A percentile compares a stretch with the other conserved stretches of the same genome.
These are phyloP conservation scores for Darksidea phi DNA, from an alignment of 495 filamentous ascomycete species.

Conservation along the genomic window DNA sequence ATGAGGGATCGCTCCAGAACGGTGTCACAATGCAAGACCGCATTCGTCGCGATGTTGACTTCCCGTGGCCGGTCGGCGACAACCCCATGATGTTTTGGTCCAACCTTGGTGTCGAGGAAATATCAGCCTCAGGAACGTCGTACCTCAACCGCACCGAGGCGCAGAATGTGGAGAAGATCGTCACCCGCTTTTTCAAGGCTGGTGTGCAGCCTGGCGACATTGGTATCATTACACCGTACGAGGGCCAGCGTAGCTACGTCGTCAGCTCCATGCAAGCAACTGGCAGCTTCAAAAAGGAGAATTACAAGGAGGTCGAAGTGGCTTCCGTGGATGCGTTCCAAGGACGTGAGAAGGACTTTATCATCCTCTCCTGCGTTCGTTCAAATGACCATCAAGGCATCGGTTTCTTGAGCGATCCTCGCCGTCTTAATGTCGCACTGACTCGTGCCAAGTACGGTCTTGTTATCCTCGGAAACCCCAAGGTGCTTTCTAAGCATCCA, in stretches of 20 bases:
- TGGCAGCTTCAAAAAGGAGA: slow-evolving; percentile 95
- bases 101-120: slow-evolving; percentile 95
- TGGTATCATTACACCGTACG: slow-evolving; percentile 98
- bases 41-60: slow-evolving; percentile 90
- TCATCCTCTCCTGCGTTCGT: slow-evolving; percentile 95
- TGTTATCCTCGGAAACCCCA: slow-evolving; percentile 96
- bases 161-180: slow-evolving; percentile 95
- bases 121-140: slow-evolving; percentile 94
- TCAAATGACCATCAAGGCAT: slow-evolving; percentile 99
- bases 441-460: slow-evolving; percentile 95
- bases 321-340: slow-evolving; percentile 99
- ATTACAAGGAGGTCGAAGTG: slow-evolving; percentile 98
- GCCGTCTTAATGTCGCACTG: slow-evolving; percentile 97
- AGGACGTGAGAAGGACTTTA: slow-evolving; percentile 98
- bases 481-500: slow-evolving; percentile 96
- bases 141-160: slow-evolving; percentile 98
- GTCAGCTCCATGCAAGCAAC: slow-evolving; percentile 98
- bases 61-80: slow-evolving; percentile 94
- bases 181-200: slow-evolving; percentile 99
- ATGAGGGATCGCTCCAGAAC: slow-evolving; percentile 96
- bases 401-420: slow-evolving; percentile 96
- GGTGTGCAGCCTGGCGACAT: slow-evolving; percentile 88
- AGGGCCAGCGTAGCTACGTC: slow-evolving; percentile 97
- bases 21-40: slow-evolving; percentile 88
- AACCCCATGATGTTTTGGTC: slow-evolving; percentile 99